Conservation (phyloP, 805 yeast genomes). For the Lachancea mirantina region DNA sequence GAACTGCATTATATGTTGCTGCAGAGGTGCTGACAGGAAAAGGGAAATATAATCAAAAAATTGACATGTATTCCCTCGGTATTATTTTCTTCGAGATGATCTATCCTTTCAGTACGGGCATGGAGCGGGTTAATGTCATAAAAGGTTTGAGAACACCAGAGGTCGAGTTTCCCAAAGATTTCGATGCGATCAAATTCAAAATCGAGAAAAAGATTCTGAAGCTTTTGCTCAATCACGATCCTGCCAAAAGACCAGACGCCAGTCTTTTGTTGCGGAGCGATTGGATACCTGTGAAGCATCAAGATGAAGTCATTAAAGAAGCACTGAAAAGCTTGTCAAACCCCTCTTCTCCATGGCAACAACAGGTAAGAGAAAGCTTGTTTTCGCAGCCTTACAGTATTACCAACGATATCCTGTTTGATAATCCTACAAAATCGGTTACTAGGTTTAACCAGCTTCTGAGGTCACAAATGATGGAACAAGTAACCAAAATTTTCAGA, state of each 20-base stretch:
- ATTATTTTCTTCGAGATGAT: slow-evolving; percentile 95
- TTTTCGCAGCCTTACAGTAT: slow-evolving; percentile 80
- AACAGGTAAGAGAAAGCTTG: slow-evolving; percentile 78
- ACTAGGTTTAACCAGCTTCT: slow-evolving; percentile 46
- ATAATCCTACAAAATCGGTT: slow-evolving; percentile 33
- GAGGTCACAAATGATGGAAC: slow-evolving; percentile 52
- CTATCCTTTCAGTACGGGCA: slow-evolving; percentile 74
- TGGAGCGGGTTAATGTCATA: slow-evolving; percentile 83
- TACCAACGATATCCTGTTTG: slow-evolving; percentile 81
- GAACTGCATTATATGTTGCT: slow-evolving; percentile 91
- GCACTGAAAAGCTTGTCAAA: slow-evolving; percentile 80
- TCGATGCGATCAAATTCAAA: slow-evolving; percentile 42
- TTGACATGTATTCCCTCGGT: slow-evolving; percentile 93
- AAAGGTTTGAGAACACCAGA: slow-evolving; percentile 51
- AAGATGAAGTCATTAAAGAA: slow-evolving; percentile 82
- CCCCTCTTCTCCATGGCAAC: slow-evolving; percentile 91
- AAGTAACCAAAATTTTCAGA: slow-evolving; percentile 56
- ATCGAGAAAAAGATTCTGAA: slow-evolving; percentile 63
- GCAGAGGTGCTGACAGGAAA: slow-evolving; percentile 71
- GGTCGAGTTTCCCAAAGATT: slow-evolving; percentile 66
- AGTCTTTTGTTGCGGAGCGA: slow-evolving; percentile 70
- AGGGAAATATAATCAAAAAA: slow-evolving; percentile 81
- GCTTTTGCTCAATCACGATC: slow-evolving; percentile 69
- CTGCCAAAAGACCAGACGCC: slow-evolving; percentile 75
- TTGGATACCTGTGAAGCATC: slow-evolving; percentile 77